Conservation (phyloP, 108 stramenopile genomes). For the Chaetoceros tenuissimus region DNA sequence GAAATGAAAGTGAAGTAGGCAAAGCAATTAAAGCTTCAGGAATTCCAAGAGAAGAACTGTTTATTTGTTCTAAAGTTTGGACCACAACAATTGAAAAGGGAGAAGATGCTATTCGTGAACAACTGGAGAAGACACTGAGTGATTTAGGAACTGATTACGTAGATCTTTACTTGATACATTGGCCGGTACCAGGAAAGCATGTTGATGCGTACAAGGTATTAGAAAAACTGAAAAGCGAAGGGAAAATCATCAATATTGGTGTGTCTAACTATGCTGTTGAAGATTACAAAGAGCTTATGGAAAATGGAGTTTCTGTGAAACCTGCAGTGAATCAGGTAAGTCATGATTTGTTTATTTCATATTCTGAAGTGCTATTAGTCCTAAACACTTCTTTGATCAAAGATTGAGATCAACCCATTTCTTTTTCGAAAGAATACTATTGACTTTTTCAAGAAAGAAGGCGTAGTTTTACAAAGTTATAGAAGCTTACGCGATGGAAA, state of each 20-base stretch:
- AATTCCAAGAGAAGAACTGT: slow-evolving; percentile 59
- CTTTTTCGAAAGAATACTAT: slow-evolving; percentile 80
- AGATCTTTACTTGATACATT: slow-evolving; percentile 88
- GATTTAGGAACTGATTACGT: slow-evolving; percentile 80
- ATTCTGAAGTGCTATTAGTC: too few species aligned
- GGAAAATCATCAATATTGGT: slow-evolving; percentile 58
- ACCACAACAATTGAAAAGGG: slow-evolving; percentile 85
- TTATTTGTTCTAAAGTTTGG: slow-evolving; percentile 89
- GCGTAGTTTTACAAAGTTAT: slow-evolving; percentile 83
- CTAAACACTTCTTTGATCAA: too few species aligned
- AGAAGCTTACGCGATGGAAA: slow-evolving; percentile 84
- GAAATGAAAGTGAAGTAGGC: slow-evolving; percentile 79
- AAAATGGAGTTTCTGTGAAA: slow-evolving; percentile 32
- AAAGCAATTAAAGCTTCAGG: slow-evolving; percentile 63
- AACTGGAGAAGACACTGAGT: slow-evolving; percentile 63
- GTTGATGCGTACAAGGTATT: slow-evolving; percentile 79
- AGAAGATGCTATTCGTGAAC: slow-evolving; percentile 51
- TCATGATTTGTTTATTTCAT: too few species aligned
- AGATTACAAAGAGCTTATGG: slow-evolving; percentile 77
- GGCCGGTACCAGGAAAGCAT: slow-evolving; percentile 87
- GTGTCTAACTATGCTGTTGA: slow-evolving; percentile 68
- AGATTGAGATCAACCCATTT: slow-evolving; percentile 92
- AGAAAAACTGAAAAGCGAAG: slow-evolving; percentile 41
- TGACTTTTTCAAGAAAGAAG: slow-evolving; percentile 49
- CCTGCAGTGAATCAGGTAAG: slow-evolving; percentile 88